Percentiles rank a stretch among this genome's conserved stretches.
These are phyloP conservation scores for Naganishia sp. DNA, from an alignment of 1,284 basidiomycete genomes.

Conservation along the genomic window DNA sequence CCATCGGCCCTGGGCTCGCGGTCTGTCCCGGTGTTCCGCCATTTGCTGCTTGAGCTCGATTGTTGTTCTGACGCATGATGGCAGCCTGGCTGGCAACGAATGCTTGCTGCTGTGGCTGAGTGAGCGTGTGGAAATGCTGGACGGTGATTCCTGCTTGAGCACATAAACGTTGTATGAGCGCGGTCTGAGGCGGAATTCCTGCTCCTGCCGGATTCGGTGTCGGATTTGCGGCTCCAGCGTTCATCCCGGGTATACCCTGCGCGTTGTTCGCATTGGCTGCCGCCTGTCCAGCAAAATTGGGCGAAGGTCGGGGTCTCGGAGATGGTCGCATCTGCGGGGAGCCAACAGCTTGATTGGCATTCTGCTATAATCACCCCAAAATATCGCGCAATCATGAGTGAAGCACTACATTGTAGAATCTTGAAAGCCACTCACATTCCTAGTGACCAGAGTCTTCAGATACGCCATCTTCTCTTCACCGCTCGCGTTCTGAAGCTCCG, in stretches of 20 bases:
- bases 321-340: slow-evolving; percentile 26
- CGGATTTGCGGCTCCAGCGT: background rate
- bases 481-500: slow-evolving; percentile 27
- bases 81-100: slow-evolving; percentile 16
- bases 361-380: background rate
- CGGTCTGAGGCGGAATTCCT: background rate
- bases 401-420: no score
- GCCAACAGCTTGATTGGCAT: slow-evolving; percentile 10
- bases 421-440: slow-evolving; percentile 5
- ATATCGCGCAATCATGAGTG: background rate
- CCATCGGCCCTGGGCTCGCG: background rate
- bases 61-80: slow-evolving; percentile 13
- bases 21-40: slow-evolving; percentile 13
- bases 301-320: slow-evolving; percentile 20
- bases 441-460: slow-evolving; percentile 16
- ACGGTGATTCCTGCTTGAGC: slow-evolving; percentile 17
- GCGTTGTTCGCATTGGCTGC: slow-evolving; percentile 8
- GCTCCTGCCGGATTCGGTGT: background rate
- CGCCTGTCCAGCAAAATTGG: slow-evolving; percentile 14
- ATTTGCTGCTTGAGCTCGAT: background rate
- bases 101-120: slow-evolving; percentile 5
- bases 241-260: background rate
- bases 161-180: slow-evolving; percentile 10
- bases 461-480: slow-evolving; percentile 23
- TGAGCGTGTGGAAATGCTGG: slow-evolving; percentile 18